Evolutionary conservation across 768 basidiomycete species (phyloP).

Genomic region (Dioszegia hungarica): DNA sequence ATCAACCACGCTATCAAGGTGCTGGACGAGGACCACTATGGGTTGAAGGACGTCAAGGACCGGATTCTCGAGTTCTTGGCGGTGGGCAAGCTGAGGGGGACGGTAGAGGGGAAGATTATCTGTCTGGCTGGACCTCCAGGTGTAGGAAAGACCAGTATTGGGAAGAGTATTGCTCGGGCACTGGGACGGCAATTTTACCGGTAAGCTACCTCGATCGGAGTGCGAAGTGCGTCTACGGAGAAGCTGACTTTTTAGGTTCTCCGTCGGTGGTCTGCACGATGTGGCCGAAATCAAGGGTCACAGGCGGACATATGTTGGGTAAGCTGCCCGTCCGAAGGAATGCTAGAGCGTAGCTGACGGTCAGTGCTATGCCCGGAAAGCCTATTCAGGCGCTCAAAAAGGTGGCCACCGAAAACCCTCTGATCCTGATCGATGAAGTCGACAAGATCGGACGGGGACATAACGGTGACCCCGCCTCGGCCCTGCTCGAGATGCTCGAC

Average conservation of each 20-base stretch:
- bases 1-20: constrained; percentile 74
- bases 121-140: constrained; percentile 95
- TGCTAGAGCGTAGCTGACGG: background rate
- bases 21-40: constrained; percentile 93
- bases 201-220: no score
- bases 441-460: constrained; percentile 83
- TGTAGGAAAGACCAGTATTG: constrained; percentile 95
- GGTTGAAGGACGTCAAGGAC: constrained; percentile 83
- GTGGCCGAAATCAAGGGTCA: constrained; percentile 99
- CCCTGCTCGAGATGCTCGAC: constrained; percentile 85
- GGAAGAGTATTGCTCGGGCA: constrained; percentile 88
- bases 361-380: constrained; percentile 83
- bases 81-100: constrained; percentile 88
- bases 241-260: constrained; percentile 54
- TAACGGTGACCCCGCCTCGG: constrained; percentile 89
- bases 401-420: constrained; percentile 87
- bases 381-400: constrained; percentile 90
- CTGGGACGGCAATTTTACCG: constrained; percentile 82
- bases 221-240: no score
- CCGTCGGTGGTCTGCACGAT: constrained; percentile 92
- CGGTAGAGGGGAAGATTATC: constrained; percentile 94
- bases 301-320: constrained; percentile 93
- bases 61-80: constrained; percentile 94
- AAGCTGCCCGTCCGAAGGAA: constrained; percentile 40
- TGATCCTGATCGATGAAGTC: constrained; percentile 91